Evolutionary conservation across 2,329 filamentous ascomycete species (phyloP), one percentile per base, ranked within the genome.

Genomic region (Plectosphaerella cucumerina): DNA sequence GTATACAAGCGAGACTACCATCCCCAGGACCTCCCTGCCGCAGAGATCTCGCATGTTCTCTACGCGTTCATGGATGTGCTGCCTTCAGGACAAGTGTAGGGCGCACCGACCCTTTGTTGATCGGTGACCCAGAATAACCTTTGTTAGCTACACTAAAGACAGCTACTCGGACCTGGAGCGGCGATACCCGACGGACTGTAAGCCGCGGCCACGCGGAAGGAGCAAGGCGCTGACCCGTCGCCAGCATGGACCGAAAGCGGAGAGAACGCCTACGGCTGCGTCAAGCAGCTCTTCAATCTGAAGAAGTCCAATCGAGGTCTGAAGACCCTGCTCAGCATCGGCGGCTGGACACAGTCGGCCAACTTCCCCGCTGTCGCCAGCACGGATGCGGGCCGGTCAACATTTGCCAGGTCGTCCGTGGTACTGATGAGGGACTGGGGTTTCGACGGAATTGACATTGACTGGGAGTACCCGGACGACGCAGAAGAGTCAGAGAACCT

Each of bases 271-370:
- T 96, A 95, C 64, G 92, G 92, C 47, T 93, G 89, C 65, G 68
- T 94, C 56, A 96, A 96, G 73, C 90, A 96, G 70, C 80, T 96
- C 33, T 90, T 89, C 65, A 75, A 96, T 1, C 80, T 92, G 44
- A 97, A 97, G 74, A 82, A 83, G 57, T 75, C 79, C 55, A 89
- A 96, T 68, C 86, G 90, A 44, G 85, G 91, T 58, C 76, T 97
- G 53, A 96, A 96, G 68, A 75, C 93, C 4, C 77, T 97, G 12
- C 80, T 97, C 4, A 91, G 86, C 49, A 89, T 97, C 55, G 92
- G 92, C 54, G 92, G 92, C 47, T 97, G 90, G 91, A 96, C 91
- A 0, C 96, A 95, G 68, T 89, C 86, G 56, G 74, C 81, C 66
- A 94, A 96, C 71, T 95, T 97, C 69, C 78, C 81, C 15, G 72